phyloP scores from a whole-genome alignment of 2,329 filamentous ascomycete genomes.

The Penicillium sp. region DNA sequence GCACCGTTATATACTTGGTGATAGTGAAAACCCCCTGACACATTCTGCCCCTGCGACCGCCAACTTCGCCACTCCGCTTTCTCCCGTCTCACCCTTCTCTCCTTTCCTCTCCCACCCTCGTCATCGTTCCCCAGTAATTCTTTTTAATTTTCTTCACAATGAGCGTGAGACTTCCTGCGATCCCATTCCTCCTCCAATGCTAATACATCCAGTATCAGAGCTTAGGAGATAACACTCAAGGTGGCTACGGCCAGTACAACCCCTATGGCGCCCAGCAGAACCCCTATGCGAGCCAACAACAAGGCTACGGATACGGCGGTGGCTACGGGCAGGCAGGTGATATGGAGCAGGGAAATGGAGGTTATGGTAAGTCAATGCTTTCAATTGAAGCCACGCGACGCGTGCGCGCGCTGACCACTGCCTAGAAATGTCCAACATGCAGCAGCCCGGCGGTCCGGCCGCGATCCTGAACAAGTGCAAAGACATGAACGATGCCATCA shows the following conservation, averaged over 20 bases:
- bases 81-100: constrained; percentile 22
- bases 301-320: constrained; percentile 21
- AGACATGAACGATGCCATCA: constrained; percentile 70
- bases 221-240: constrained; percentile 28
- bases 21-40: no score
- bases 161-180: constrained; percentile 47
- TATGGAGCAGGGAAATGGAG: constrained; percentile 32
- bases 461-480: constrained; percentile 78
- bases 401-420: constrained; percentile 2
- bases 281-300: constrained; percentile 27
- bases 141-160: constrained; percentile 32
- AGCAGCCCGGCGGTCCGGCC: constrained; percentile 55
- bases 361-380: constrained; percentile 30
- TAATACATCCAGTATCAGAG: constrained; percentile 21
- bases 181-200: no score
- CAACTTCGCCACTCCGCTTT: constrained; percentile 18
- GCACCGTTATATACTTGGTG: no score
- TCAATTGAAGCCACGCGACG: constrained; percentile 1
- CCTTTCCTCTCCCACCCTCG: constrained; percentile 11
- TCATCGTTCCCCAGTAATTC: constrained; percentile 6
- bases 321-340: constrained; percentile 28
- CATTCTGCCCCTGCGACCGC: constrained; percentile 11
- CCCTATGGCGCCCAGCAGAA: constrained; percentile 44
- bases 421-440: constrained; percentile 42
- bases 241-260: constrained; percentile 52